A percentile compares a stretch with the other conserved stretches of the same genome.
Conservation (phyloP, 2,329 filamentous ascomycete species). For the Neonectria hederae region DNA sequence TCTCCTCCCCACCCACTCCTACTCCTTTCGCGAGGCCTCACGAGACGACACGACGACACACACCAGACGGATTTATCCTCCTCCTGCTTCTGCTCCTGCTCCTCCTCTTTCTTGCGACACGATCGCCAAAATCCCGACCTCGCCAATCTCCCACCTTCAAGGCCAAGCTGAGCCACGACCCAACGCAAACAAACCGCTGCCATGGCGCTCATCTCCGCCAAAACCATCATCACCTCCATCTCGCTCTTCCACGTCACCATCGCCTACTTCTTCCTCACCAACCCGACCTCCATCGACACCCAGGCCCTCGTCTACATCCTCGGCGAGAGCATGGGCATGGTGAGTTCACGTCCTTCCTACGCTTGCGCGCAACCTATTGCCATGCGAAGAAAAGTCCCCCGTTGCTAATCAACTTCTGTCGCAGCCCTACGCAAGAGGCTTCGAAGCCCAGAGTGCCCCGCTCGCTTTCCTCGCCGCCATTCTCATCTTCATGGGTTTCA, state of each 20-base stretch:
- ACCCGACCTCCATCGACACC: conserved; percentile 76
- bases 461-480: conserved; percentile 78
- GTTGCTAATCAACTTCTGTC: not conserved
- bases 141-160: not conserved
- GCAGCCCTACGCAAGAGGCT: conserved; percentile 65
- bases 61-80: not conserved
- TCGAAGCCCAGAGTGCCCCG: conserved; percentile 74
- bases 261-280: conserved; percentile 83
- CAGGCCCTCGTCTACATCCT: conserved; percentile 84
- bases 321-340: conserved; percentile 85
- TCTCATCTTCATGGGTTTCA: conserved; percentile 68
- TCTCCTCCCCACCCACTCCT: not conserved
- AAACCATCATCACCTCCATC: conserved; percentile 81
- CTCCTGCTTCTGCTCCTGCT: not conserved
- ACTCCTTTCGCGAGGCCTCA: conserved; percentile 3
- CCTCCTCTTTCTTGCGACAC: not conserved
- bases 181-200: conserved; percentile 33
- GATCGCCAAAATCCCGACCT: not conserved
- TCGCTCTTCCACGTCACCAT: conserved; percentile 86
- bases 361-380: not conserved
- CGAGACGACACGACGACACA: conserved; percentile 8
- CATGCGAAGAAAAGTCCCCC: too few relatives aligned
- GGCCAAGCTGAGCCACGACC: not conserved
- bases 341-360: conserved; percentile 51
- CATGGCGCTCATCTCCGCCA: conserved; percentile 86